phyloP scores from a whole-genome alignment of 2,329 filamentous ascomycete genomes.

The Microdochium paspali region DNA sequence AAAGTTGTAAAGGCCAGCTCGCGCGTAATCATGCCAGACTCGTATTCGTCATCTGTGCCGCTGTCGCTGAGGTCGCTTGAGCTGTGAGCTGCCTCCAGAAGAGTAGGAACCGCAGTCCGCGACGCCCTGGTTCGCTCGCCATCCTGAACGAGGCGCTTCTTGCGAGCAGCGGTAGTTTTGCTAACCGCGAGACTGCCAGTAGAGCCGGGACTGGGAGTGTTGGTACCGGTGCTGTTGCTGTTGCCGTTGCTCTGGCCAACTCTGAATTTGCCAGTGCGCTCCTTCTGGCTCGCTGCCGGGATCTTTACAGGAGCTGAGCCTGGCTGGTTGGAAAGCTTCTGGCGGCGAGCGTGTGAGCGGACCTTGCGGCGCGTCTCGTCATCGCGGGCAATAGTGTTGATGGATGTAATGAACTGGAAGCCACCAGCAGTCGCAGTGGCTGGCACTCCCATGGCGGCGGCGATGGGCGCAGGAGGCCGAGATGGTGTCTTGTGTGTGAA shows the following conservation, averaged over 20 bases:
- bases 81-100: not conserved
- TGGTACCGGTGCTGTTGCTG: slow-evolving; percentile 1
- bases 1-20: slow-evolving; percentile 18
- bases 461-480: too few relatives aligned
- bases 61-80: not conserved
- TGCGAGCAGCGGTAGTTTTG: not conserved
- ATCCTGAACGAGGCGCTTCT: not conserved
- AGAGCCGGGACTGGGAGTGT: not conserved
- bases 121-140: not conserved
- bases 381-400: slow-evolving; percentile 22
- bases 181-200: not conserved
- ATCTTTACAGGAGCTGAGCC: slow-evolving; percentile 13
- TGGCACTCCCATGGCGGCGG: not conserved
- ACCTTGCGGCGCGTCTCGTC: slow-evolving; percentile 24
- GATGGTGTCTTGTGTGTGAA: too few relatives aligned
- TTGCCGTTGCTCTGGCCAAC: slow-evolving; percentile 10
- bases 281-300: slow-evolving; percentile 16
- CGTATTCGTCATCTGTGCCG: slow-evolving; percentile 6
- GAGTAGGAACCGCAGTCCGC: not conserved
- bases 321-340: slow-evolving; percentile 17
- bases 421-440: slow-evolving; percentile 1
- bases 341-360: slow-evolving; percentile 21
- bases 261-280: slow-evolving; percentile 21
- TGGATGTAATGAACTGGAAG: slow-evolving; percentile 24
- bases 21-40: slow-evolving; percentile 15